Base-by-base conservation (phyloP, 768 basidiomycete species). In the Gymnopilus junonius region DNA sequence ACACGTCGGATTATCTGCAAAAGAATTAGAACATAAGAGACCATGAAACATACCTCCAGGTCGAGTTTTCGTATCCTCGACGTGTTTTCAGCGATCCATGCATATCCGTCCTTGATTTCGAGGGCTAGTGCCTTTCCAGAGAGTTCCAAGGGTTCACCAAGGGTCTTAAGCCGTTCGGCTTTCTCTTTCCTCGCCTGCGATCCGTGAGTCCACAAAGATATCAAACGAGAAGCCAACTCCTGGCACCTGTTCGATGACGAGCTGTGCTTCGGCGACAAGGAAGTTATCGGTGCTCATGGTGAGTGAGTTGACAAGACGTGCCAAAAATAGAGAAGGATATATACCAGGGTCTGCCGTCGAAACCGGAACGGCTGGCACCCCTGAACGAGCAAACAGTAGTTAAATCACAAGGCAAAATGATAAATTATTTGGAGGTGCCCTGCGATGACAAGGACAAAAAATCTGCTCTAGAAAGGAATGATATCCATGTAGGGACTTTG, bases 81-180 rank as follows among this genome's bases (percentile, higher is more conserved):
- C 0, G 93, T 90, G 70, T 91, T 96, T 73, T 95, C 96, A 23
- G 92, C 95, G 46, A 94, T 88, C 93, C 93, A 99, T 0, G 87
- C 94, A 21, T 85, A 75, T 39, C 85, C 82, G 4, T 83, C 90
- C 35, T 82, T 77, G 46, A 97, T 75, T 25, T 87, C 77, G 6
- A 97, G 79, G 23, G 83, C 86, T 37, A 98, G 76, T 3, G 94
- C 87, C 70, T 90, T 94, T 29, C 90, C 91, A 7, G 81, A 70
- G 35, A 97, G 82, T 57, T 87, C 80, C 61, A 98, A 89, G 2
- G 97, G 95, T 23, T 86, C 80, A 2, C 97, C 97, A 21, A 93
- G 76, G 2, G 83, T 75, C 68, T 91, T 92, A 37, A 83, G 88
- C 53, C 83, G 82, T 65, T 89, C 83, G 15, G 92, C 80, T 73